phyloP scores from a whole-genome alignment of 306 rosid genomes.

The Pyrus bretschneideri region DNA sequence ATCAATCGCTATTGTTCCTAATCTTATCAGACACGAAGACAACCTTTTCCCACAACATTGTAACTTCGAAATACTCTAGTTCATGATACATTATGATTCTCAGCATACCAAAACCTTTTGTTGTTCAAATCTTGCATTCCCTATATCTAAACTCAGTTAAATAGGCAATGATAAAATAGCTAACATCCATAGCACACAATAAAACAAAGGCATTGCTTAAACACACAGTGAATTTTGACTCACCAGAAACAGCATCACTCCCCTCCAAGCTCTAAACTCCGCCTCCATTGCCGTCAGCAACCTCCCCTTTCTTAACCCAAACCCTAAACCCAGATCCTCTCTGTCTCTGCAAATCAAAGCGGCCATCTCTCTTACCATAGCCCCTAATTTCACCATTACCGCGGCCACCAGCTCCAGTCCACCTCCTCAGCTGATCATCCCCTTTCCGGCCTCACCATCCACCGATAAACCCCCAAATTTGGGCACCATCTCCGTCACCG shows the following conservation, averaged over 20 bases:
- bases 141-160: not conserved
- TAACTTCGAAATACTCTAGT: not conserved
- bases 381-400: constrained; percentile 4
- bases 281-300: constrained; percentile 3
- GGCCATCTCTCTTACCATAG: not conserved
- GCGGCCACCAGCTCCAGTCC: not conserved
- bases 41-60: not conserved
- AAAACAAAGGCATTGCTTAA: not conserved
- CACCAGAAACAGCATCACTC: constrained; percentile 20
- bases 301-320: constrained; percentile 60
- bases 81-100: not conserved
- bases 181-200: not conserved
- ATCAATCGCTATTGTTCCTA: not conserved
- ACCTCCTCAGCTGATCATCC: not conserved
- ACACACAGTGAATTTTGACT: constrained; percentile 19
- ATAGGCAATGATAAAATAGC: not conserved
- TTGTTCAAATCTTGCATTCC: not conserved
- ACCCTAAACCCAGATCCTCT: constrained; percentile 11
- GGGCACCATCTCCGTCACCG: too few relatives aligned
- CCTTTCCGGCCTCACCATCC: not conserved
- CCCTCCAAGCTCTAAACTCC: constrained; percentile 8
- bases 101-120: not conserved
- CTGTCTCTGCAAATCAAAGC: not conserved
- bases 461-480: constrained; percentile 10
- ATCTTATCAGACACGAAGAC: not conserved